Percentiles rank a stretch among this genome's conserved stretches.
Evolutionary conservation across 345 rosid genomes (phyloP).

Genomic region (Boechera stricta): DNA sequence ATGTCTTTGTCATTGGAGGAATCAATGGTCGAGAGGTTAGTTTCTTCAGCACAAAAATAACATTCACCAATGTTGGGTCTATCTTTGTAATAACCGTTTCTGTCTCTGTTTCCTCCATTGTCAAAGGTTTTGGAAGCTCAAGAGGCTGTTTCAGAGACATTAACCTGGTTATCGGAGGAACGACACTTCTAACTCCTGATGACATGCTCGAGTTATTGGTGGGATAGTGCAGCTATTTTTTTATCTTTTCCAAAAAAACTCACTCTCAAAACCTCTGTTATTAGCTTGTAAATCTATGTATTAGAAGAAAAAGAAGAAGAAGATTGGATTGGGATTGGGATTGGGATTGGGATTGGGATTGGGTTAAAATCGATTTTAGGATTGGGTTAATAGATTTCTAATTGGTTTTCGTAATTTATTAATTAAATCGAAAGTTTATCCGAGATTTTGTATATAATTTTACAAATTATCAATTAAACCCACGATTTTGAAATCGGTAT

Average conservation of each 20-base stretch:
- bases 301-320: neutral
- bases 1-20: conserved; percentile 86
- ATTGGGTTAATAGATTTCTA: no score
- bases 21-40: conserved; percentile 84
- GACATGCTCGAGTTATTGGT: conserved; percentile 80
- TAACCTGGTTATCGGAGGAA: conserved; percentile 80
- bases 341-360: no score
- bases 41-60: neutral
- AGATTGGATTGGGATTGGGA: no score
- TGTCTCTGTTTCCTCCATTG: conserved; percentile 1
- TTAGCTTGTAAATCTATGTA: conserved; percentile 16
- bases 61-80: neutral
- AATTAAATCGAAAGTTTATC: no score
- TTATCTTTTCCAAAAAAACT: conserved; percentile 39
- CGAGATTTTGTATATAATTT: no score
- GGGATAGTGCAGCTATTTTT: conserved; percentile 63
- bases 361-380: no score
- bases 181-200: conserved; percentile 84
- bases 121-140: conserved; percentile 74
- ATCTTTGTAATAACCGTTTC: neutral
- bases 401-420: no score
- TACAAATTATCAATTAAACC: no score
- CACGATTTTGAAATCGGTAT: no score
- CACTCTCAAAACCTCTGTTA: conserved; percentile 16
- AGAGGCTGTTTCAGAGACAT: conserved; percentile 78